Percentiles rank a stretch among this genome's conserved stretches.
These are phyloP conservation scores for Neoboletus subvelutipes DNA, from an alignment of 768 basidiomycete genomes.

Conservation along the genomic window DNA sequence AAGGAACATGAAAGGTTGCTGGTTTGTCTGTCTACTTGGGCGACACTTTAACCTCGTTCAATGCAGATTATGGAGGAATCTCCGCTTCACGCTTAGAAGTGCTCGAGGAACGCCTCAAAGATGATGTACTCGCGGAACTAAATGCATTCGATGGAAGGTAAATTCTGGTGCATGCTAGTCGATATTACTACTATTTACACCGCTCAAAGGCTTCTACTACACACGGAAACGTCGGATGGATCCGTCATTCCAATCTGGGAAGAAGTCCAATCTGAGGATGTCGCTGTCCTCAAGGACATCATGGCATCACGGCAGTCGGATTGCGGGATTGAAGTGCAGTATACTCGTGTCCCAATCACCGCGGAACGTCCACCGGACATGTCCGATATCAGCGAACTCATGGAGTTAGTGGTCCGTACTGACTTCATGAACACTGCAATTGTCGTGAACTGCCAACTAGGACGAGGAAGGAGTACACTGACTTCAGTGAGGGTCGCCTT, in stretches of 20 bases:
- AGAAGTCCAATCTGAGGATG: constrained; percentile 67
- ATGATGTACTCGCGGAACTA: constrained; percentile 85
- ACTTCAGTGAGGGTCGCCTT: constrained; percentile 60
- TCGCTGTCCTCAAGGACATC: constrained; percentile 83
- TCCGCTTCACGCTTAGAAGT: constrained; percentile 86
- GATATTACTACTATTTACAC: constrained; percentile 1
- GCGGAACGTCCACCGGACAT: constrained; percentile 82
- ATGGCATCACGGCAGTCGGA: constrained; percentile 61
- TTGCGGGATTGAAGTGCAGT: constrained; percentile 62
- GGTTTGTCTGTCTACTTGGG: neutral
- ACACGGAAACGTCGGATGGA: constrained; percentile 86
- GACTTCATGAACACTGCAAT: constrained; percentile 72
- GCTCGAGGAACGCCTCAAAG: constrained; percentile 84
- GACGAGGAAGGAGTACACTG: constrained; percentile 86
- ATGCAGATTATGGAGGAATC: constrained; percentile 91
- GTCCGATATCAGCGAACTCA: constrained; percentile 70
- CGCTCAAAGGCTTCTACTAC: constrained; percentile 67
- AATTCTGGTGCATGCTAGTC: neutral
- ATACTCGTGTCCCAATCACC: constrained; percentile 89
- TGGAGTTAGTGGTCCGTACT: constrained; percentile 73
- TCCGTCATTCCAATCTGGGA: constrained; percentile 95
- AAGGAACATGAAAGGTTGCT: constrained; percentile 87
- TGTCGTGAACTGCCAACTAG: constrained; percentile 94
- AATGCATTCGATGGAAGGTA: constrained; percentile 81
- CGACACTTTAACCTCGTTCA: neutral